Percentiles rank a stretch among this genome's conserved stretches.
These are phyloP conservation scores for Phoma herbarum DNA, from an alignment of 2,329 filamentous ascomycete species.

Conservation along the genomic window DNA sequence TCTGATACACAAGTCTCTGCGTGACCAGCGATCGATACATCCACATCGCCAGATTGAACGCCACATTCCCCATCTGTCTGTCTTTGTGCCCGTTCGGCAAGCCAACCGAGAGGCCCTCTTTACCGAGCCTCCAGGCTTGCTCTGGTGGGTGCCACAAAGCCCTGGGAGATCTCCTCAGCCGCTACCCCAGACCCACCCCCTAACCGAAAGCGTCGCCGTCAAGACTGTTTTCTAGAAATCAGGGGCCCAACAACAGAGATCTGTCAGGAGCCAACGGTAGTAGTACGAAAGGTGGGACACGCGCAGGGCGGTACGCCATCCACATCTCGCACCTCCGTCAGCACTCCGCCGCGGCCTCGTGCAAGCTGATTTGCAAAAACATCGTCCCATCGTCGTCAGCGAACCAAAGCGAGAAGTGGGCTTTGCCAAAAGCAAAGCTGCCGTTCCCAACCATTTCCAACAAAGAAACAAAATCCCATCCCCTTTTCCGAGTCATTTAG, in stretches of 20 bases:
- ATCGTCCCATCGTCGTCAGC: conserved; percentile 8
- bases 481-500: not conserved
- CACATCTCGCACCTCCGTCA: not conserved
- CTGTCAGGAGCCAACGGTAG: conserved; percentile 1
- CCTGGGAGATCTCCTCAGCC: conserved; percentile 18
- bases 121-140: conserved; percentile 12
- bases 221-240: conserved; percentile 6
- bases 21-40: conserved; percentile 5
- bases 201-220: conserved; percentile 11
- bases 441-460: conserved; percentile 15
- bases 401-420: conserved; percentile 3
- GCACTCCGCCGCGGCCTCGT: conserved; percentile 1
- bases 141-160: conserved; percentile 17
- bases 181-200: conserved; percentile 23
- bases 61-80: conserved; percentile 15
- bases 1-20: not conserved
- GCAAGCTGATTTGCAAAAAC: not conserved
- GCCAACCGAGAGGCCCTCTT: conserved; percentile 20
- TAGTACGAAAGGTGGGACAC: not conserved
- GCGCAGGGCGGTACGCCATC: conserved; percentile 1
- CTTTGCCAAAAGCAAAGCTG: conserved; percentile 15
- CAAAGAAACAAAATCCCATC: conserved; percentile 10
- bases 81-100: conserved; percentile 20
- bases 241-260: conserved; percentile 5
- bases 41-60: conserved; percentile 3